phyloP scores from a whole-genome alignment of 1,284 basidiomycete genomes.

The Cutaneotrichosporon arboriforme region DNA sequence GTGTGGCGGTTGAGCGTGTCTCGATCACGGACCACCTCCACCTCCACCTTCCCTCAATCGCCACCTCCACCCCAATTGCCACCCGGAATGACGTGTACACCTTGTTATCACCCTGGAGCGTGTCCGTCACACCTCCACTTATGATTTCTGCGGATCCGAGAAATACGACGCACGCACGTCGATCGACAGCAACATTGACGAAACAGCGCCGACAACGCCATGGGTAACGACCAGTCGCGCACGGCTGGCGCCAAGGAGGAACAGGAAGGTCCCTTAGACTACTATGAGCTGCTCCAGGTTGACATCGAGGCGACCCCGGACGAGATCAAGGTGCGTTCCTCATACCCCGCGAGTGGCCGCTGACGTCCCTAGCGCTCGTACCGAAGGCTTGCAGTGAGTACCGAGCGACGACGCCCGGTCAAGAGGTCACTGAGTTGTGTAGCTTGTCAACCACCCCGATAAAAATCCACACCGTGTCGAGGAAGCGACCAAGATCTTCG shows the following conservation, averaged over 20 bases:
- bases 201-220: slow-evolving; percentile 6
- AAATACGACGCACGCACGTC: background rate
- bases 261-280: slow-evolving; percentile 53
- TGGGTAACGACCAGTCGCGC: slow-evolving; percentile 45
- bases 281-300: slow-evolving; percentile 73
- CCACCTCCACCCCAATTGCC: background rate
- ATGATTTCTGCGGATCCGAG: background rate
- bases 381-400: slow-evolving; percentile 61
- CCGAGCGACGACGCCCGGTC: background rate
- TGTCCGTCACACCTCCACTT: background rate
- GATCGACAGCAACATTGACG: background rate
- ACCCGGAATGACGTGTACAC: background rate
- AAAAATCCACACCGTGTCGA: slow-evolving; percentile 79
- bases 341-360: background rate
- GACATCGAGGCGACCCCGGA: slow-evolving; percentile 74
- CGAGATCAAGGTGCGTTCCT: slow-evolving; percentile 68
- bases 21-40: slow-evolving; percentile 10
- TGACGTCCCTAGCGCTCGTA: slow-evolving; percentile 63
- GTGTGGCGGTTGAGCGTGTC: background rate
- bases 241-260: slow-evolving; percentile 4
- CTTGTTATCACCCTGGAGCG: background rate
- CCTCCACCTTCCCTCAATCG: too few species aligned
- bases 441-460: slow-evolving; percentile 78
- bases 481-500: slow-evolving; percentile 81
- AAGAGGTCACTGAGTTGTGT: background rate